phyloP scores from a whole-genome alignment of 164 flowering plant species.

The Umbellularia californica region DNA sequence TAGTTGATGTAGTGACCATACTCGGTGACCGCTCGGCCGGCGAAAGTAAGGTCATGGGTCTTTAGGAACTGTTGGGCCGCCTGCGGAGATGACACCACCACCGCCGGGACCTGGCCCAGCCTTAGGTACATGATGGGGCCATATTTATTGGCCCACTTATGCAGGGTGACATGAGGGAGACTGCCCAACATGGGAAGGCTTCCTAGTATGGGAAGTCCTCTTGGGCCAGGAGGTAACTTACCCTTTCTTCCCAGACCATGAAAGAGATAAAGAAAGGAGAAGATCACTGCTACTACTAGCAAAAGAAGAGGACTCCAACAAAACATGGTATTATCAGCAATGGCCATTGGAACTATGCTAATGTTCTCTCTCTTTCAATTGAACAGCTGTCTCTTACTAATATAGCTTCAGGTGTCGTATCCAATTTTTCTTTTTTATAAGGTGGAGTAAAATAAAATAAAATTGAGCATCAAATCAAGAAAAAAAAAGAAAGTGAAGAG shows the following conservation, averaged over 20 bases:
- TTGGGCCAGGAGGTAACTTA: background rate
- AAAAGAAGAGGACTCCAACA: background rate
- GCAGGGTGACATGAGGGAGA: slow-evolving; percentile 7
- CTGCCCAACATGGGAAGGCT: background rate
- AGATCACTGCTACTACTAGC: background rate
- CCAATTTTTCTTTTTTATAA: too few relatives aligned
- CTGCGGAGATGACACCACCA: slow-evolving; percentile 15
- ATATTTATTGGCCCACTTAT: slow-evolving; percentile 5
- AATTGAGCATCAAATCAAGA: too few relatives aligned
- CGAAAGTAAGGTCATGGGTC: slow-evolving; percentile 16
- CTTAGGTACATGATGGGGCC: slow-evolving; percentile 20
- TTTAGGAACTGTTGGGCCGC: slow-evolving; percentile 20
- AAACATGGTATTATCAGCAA: background rate
- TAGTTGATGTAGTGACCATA: background rate
- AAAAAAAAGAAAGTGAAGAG: too few relatives aligned
- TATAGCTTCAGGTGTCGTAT: too few relatives aligned
- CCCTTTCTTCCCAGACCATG: background rate
- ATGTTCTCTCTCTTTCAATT: background rate
- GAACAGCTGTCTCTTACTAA: background rate
- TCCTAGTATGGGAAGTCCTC: background rate
- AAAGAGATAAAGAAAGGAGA: background rate
- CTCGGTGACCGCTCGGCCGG: background rate
- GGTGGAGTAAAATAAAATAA: too few relatives aligned
- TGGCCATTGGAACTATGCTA: background rate
- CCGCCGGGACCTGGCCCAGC: slow-evolving; percentile 10